Evolutionary conservation across 176 grass and related monocot genomes (phyloP), one percentile per base, ranked within the genome.

Genomic region (Raddia distichophylla): DNA sequence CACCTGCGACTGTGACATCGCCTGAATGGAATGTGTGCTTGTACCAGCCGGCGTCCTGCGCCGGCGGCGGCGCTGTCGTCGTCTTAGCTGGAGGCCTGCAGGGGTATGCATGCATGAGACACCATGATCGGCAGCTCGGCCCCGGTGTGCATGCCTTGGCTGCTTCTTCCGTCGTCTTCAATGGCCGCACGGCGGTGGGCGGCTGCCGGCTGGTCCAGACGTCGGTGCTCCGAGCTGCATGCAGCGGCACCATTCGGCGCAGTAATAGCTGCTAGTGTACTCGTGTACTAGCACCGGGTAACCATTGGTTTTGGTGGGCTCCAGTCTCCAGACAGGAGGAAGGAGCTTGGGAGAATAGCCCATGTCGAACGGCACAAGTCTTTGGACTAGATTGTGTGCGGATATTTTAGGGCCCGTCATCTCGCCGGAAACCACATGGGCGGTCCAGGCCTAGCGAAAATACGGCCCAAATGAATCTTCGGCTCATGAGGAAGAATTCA

Each of bases 21-120:
- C 40, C 20, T 67, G 18, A 40, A 8, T 7, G 80, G 44, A 71
- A 10, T 20, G 35, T 2, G 43, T 0, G 0, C 7, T 65, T n/a
- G 35, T 46, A 19, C 67, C 5, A 2, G 1, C 27, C 5, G 6
- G 1, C 10, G 64, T 8, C 27, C 61, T 64, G 64, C 11, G 16
- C 64, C 5, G 27, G 27, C 27, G 27, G 27, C 27, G 27, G 27
- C 27, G 40, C 67, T 50, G 17, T 78, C 37, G 17, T 78, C 37
- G 66, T 5, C 53, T 59, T 50, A 8, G 79, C 77, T 80, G 51
- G 77, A 86, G 11, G 69, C 44, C 19, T 7, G 65, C 27, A 27
- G 27, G 65, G 10, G 52, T 54, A 8, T 2, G 64, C 27, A 27
- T 27, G 27, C 27, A 27, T 27, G 27, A 60, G 53, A 64, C 84